Evolutionary conservation across 306 rosid genomes (phyloP), one percentile per base, ranked within the genome.

Genomic region (Ziziphus jujuba): DNA sequence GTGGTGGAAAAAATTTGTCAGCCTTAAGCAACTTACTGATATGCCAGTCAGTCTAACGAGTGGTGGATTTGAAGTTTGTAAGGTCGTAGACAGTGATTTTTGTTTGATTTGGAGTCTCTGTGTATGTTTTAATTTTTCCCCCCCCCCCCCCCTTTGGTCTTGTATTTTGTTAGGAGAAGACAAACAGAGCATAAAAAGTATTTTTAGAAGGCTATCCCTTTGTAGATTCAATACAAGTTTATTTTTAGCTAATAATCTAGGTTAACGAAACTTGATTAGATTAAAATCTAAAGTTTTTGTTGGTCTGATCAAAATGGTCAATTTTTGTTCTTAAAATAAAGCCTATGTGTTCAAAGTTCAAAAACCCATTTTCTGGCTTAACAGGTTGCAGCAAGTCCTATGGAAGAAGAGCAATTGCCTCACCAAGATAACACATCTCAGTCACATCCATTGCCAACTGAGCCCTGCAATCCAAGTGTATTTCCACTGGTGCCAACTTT

Each of bases 321-420:
- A 5, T 17, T n/a, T 52, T 59, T 54, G n/a, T n/a, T n/a, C n/a
- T n/a, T n/a, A n/a, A n/a, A n/a, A n/a, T n/a, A n/a, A n/a, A n/a
- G n/a, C n/a, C n/a, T n/a, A n/a, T n/a, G n/a, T n/a, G n/a, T n/a
- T n/a, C n/a, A n/a, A n/a, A n/a, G n/a, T n/a, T 14, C n/a, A 5
- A 49, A 49, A 20, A 5, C 6, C 20, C 8, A 36, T 48, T 63
- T 48, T 9, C 8, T 38, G 5, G 62, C 17, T 36, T 77, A 34
- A 77, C 76, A 95, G 99, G 97, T 95, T 14, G 45, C 87, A 20
- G 77, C 82, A 54, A 84, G 31, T 53, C 84, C 90, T 40, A 81
- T 85, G 92, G 97, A 88, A 71, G 96, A 88, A 67, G 96, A 83
- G 34, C 82, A 75, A 78, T 77, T 67, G 23, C 84, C 79, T 59